Evolutionary conservation across 2,329 filamentous ascomycete genomes (phyloP), one percentile per base, ranked within the genome.

Genomic region (Botrytis elliptica): DNA sequence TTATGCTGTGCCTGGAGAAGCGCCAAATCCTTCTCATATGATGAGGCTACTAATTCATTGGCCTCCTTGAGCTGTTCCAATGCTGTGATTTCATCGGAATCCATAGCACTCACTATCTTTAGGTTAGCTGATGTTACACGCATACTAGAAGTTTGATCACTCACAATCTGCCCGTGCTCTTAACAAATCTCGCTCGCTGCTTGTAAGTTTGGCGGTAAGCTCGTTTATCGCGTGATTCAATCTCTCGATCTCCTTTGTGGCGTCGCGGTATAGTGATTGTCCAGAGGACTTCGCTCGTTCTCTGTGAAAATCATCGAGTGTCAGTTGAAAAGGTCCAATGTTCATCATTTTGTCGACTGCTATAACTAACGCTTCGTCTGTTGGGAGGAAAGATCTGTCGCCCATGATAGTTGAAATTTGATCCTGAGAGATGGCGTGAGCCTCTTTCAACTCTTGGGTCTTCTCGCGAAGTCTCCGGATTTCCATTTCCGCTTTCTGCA

Each of bases 1-100:
- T 84, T 85, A 75, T 86, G 83, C 77, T 88, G 86, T 74, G 83
- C 84, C 75, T 88, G 85, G 76, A 88, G 83, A 42, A 84, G 83
- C 70, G 89, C 85, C 52, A 91, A 85, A 78, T 91, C 89, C 64
- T 84, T 84, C 75, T 86, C 85, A 73, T 91, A 84, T 25, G 89
- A 90, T 29, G 85, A 83, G 25, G 87, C 87, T 74, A 91, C 86
- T 75, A 90, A 83, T 75, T 86, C 85, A 80, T 91, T 88, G 10
- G 88, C 86, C 59, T 84, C 84, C 82, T 90, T 90, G 77, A 91
- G 84, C 76, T 88, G 86, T 68, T 88, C 85, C 7, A 91, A 82
- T 29, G 87, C 88, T 38, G 87, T 84, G 20, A 86, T 78, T 49
- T 86, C 85, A n/a, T 87, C 86, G 78, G 88, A 86, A 63, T 85